These are phyloP conservation scores for Conringia planisiliqua DNA, from an alignment of 345 rosid species.

Conservation along the genomic window DNA sequence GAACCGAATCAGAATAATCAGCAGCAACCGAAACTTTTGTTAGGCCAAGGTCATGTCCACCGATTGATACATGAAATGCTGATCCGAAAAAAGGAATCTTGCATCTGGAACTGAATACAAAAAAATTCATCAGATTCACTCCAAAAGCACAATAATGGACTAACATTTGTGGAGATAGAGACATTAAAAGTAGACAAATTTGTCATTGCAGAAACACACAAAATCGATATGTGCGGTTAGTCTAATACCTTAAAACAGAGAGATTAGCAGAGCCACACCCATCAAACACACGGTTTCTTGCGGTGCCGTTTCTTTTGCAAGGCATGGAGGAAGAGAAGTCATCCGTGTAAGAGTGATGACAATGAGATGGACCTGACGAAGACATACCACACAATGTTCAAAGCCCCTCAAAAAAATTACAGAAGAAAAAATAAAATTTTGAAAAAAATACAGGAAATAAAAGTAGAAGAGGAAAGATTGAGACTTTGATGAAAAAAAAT, in stretches of 20 bases:
- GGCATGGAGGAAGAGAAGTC: conserved; percentile 55
- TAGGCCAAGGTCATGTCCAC: conserved; percentile 54
- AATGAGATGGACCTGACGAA: conserved; percentile 55
- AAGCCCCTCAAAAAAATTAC: not conserved
- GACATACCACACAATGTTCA: conserved; percentile 2
- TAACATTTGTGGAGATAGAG: not conserved
- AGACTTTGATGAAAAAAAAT: not conserved
- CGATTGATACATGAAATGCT: conserved; percentile 48
- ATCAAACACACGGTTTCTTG: conserved; percentile 52
- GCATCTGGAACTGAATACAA: conserved; percentile 43
- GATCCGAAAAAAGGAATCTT: conserved; percentile 53
- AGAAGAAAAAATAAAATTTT: not conserved
- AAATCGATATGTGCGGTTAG: not conserved
- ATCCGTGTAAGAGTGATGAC: conserved; percentile 60
- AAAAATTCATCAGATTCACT: not conserved
- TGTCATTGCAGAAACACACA: not conserved
- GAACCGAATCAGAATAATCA: conserved; percentile 91
- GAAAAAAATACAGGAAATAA: not conserved
- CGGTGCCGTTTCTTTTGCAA: conserved; percentile 39
- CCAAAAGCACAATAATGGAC: not conserved
- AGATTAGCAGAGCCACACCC: conserved; percentile 43
- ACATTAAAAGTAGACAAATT: not conserved
- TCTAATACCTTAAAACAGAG: conserved; percentile 48
- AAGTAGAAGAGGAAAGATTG: not conserved
- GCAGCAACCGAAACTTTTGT: conserved; percentile 92